Evolutionary conservation across 176 grass and related monocot genomes (phyloP).

Genomic region (Phoenix dactylifera): DNA sequence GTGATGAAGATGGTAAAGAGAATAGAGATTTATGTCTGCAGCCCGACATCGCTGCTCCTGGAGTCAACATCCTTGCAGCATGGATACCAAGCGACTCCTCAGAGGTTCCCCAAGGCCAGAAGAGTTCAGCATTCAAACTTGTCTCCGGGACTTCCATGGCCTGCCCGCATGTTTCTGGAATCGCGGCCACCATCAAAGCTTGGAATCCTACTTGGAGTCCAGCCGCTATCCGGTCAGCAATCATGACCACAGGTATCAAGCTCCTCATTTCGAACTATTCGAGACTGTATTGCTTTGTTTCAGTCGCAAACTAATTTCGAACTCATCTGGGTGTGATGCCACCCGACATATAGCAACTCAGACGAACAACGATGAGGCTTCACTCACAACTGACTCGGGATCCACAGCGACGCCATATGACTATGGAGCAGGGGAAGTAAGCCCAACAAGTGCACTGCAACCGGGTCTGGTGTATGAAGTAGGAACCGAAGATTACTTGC

Average conservation of each 20-base stretch:
- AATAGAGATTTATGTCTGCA: conserved; percentile 5
- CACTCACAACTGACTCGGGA: conserved; percentile 38
- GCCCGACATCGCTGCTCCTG: conserved; percentile 76
- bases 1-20: no score
- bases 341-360: conserved; percentile 36
- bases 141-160: conserved; percentile 91
- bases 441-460: conserved; percentile 46
- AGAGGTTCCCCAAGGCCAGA: conserved; percentile 45
- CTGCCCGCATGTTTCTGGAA: conserved; percentile 67
- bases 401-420: conserved; percentile 54
- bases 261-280: neutral
- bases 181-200: conserved; percentile 48
- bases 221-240: conserved; percentile 61
- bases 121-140: conserved; percentile 62
- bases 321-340: neutral
- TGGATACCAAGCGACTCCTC: conserved; percentile 46
- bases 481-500: conserved; percentile 41
- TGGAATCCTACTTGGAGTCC: conserved; percentile 93
- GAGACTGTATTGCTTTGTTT: no score
- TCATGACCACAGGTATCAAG: conserved; percentile 60
- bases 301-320: neutral
- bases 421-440: conserved; percentile 63
- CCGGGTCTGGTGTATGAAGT: conserved; percentile 70
- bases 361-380: conserved; percentile 36
- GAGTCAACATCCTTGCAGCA: conserved; percentile 80